These are phyloP conservation scores for Russula foetens DNA, from an alignment of 768 basidiomycete species.

Conservation along the genomic window DNA sequence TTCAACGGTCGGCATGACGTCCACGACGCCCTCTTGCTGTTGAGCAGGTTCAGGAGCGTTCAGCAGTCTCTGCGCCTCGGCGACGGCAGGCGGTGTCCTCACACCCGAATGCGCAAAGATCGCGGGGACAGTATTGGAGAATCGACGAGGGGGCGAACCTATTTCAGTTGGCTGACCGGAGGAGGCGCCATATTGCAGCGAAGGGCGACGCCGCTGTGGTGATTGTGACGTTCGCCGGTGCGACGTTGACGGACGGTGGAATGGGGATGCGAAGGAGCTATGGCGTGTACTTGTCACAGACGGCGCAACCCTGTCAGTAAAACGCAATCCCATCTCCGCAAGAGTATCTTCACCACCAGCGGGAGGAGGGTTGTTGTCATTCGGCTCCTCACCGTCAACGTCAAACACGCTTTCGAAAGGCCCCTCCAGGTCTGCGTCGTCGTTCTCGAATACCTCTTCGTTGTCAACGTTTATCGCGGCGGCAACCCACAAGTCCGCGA, in stretches of 20 bases:
- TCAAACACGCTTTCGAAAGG: slow-evolving; percentile 25
- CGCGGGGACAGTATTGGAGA: slow-evolving; percentile 52
- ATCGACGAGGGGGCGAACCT: slow-evolving; percentile 40
- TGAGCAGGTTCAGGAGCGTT: slow-evolving; percentile 30
- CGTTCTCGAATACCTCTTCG: slow-evolving; percentile 63
- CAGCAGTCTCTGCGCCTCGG: slow-evolving; percentile 62
- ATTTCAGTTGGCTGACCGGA: slow-evolving; percentile 25
- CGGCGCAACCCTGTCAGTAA: background rate
- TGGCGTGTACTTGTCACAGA: slow-evolving; percentile 13
- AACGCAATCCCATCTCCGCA: slow-evolving; percentile 2
- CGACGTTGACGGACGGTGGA: slow-evolving; percentile 19
- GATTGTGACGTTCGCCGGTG: slow-evolving; percentile 13
- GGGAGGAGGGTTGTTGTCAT: slow-evolving; percentile 14
- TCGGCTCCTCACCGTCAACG: slow-evolving; percentile 25
- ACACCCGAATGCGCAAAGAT: slow-evolving; percentile 85
- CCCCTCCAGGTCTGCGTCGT: slow-evolving; percentile 33
- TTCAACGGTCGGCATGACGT: slow-evolving; percentile 31
- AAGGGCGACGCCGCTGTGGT: slow-evolving; percentile 9
- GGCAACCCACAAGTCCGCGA: slow-evolving; percentile 96
- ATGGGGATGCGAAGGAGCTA: background rate
- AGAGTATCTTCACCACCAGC: background rate
- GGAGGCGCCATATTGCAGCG: slow-evolving; percentile 17
- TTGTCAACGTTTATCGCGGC: slow-evolving; percentile 94
- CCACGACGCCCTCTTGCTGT: slow-evolving; percentile 27
- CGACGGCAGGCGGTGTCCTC: slow-evolving; percentile 63